Evolutionary conservation across 257 asterid genomes (phyloP).

Genomic region (Rhazya stricta): DNA sequence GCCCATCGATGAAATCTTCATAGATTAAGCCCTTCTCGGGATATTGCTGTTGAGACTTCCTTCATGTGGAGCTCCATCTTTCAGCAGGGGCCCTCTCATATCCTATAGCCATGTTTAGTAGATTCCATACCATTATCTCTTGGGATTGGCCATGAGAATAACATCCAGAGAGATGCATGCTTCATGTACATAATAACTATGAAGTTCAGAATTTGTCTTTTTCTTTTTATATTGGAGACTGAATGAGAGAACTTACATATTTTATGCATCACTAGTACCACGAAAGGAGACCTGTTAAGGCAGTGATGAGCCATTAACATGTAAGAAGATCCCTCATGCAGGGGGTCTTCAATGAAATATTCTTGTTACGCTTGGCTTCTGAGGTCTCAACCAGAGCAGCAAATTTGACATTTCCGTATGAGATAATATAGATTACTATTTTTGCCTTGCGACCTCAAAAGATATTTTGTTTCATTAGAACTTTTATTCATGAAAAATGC

Average conservation of each 20-base stretch:
- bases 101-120: slow-evolving; percentile 61
- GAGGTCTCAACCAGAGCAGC: neutral
- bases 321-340: neutral
- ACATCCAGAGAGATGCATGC: neutral
- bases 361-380: neutral
- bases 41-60: slow-evolving; percentile 14
- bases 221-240: neutral
- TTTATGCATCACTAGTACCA: neutral
- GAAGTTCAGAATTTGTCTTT: neutral
- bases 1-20: neutral
- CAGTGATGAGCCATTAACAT: slow-evolving; percentile 4
- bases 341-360: neutral
- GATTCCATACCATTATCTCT: neutral
- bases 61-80: neutral
- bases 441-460: too few species aligned
- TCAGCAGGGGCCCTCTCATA: slow-evolving; percentile 41
- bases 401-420: too few species aligned
- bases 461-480: too few species aligned
- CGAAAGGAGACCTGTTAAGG: neutral
- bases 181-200: neutral
- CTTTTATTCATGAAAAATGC: neutral
- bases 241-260: neutral
- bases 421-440: neutral
- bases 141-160: neutral
- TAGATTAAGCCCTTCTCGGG: neutral